These are phyloP conservation scores for Mycotypha africana DNA, from an alignment of 371 early-diverging fungal genomes.

Conservation along the genomic window DNA sequence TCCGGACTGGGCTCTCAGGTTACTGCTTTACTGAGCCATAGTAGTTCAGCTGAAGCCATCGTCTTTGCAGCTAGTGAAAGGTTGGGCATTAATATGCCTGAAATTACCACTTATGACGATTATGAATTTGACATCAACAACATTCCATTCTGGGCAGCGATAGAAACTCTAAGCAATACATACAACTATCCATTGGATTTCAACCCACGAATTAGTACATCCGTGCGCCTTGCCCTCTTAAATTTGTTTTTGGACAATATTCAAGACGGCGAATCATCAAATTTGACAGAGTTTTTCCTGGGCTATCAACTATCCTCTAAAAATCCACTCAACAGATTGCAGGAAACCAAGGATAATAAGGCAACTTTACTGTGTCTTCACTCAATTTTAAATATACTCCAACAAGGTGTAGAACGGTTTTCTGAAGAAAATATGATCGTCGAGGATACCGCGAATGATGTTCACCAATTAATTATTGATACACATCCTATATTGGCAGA, in stretches of 20 bases:
- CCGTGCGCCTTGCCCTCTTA: conserved; percentile 68
- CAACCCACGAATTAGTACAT: conserved; percentile 19
- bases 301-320: conserved; percentile 56
- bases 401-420: conserved; percentile 31
- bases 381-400: conserved; percentile 63
- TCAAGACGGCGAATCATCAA: conserved; percentile 45
- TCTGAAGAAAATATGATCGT: conserved; percentile 11
- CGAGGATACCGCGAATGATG: conserved; percentile 10
- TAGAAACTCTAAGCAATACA: conserved; percentile 17
- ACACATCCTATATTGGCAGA: conserved; percentile 80
- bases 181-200: conserved; percentile 15
- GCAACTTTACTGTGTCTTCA: conserved; percentile 56
- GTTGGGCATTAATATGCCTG: conserved; percentile 57
- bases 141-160: conserved; percentile 41
- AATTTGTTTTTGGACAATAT: conserved; percentile 67
- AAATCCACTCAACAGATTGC: conserved; percentile 26
- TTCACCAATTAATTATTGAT: conserved; percentile 48
- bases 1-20: conserved; percentile 55
- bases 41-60: conserved; percentile 59
- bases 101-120: conserved; percentile 38
- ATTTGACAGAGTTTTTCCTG: conserved; percentile 81
- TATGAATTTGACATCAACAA: conserved; percentile 39
- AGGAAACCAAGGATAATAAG: conserved; percentile 37
- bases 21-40: conserved; percentile 60
- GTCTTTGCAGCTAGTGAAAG: conserved; percentile 75